These are phyloP conservation scores for Sarocladiaceae sp. DNA, from an alignment of 2,329 filamentous ascomycete species.

Conservation along the genomic window DNA sequence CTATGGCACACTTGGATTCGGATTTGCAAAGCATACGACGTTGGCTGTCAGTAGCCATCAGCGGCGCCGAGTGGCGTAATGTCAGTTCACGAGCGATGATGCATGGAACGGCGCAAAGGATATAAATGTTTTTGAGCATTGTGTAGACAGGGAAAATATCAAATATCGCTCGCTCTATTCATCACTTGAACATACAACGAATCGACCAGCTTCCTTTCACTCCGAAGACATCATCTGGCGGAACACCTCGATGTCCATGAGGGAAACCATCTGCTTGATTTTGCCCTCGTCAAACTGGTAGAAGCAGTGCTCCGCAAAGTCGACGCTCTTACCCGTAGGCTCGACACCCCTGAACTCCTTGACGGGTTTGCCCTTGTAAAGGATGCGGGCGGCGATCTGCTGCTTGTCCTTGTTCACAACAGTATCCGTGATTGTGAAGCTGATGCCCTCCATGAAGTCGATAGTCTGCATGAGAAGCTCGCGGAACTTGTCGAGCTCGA, in stretches of 20 bases:
- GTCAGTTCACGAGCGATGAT: background rate
- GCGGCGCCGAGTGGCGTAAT: background rate
- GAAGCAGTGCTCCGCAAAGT: slow-evolving; percentile 26
- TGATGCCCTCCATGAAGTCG: slow-evolving; percentile 21
- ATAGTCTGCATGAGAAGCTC: slow-evolving; percentile 22
- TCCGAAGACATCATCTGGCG: background rate
- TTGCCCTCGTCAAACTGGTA: slow-evolving; percentile 26
- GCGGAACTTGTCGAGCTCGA: slow-evolving; percentile 19
- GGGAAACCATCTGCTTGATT: slow-evolving; percentile 26
- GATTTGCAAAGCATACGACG: background rate
- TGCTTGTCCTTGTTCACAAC: slow-evolving; percentile 25
- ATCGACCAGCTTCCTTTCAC: background rate
- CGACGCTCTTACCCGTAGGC: slow-evolving; percentile 21
- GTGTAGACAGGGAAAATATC: background rate
- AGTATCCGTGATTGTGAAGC: slow-evolving; percentile 19
- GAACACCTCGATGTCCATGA: slow-evolving; percentile 24
- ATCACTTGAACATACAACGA: background rate
- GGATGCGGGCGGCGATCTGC: slow-evolving; percentile 24
- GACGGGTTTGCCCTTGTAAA: slow-evolving; percentile 23
- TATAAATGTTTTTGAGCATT: background rate
- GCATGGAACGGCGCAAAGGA: background rate
- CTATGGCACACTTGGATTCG: slow-evolving; percentile 7
- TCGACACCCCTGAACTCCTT: slow-evolving; percentile 19
- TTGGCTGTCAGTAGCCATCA: background rate
- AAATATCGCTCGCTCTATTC: no score